Conservation (phyloP, 208 protist genomes). For the Trypanosoma platydactyli region DNA sequence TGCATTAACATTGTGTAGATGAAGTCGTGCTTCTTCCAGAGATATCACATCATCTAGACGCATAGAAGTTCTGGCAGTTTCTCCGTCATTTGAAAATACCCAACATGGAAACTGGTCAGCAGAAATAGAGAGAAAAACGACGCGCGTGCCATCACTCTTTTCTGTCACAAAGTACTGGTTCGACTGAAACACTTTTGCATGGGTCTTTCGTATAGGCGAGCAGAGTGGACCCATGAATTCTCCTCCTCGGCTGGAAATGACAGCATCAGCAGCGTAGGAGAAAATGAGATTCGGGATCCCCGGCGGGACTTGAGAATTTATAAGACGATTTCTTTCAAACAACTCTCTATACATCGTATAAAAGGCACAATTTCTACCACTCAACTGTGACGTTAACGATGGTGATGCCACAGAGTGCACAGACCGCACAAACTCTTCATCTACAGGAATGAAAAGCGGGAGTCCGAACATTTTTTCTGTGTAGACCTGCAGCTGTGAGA, state of each 20-base stretch:
- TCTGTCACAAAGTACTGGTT: slow-evolving; percentile 67
- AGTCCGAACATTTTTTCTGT: slow-evolving; percentile 8
- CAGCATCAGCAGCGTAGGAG: slow-evolving; percentile 22
- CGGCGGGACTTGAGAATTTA: neutral
- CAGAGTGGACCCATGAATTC: slow-evolving; percentile 79
- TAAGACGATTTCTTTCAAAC: neutral
- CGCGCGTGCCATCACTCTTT: slow-evolving; percentile 81
- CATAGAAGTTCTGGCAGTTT: neutral
- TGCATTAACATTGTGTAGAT: neutral
- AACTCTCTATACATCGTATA: neutral
- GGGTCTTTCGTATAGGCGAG: slow-evolving; percentile 58
- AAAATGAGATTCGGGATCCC: slow-evolving; percentile 21
- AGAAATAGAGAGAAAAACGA: slow-evolving; percentile 44
- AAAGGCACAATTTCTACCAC: neutral
- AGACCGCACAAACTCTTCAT: slow-evolving; percentile 30
- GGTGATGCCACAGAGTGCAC: neutral
- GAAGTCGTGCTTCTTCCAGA: slow-evolving; percentile 22
- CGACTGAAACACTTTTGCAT: slow-evolving; percentile 29
- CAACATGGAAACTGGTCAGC: slow-evolving; percentile 44
- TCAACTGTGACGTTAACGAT: neutral
- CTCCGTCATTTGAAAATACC: slow-evolving; percentile 4
- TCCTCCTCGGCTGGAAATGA: slow-evolving; percentile 17
- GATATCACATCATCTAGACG: slow-evolving; percentile 20
- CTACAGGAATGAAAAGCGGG: slow-evolving; percentile 18
- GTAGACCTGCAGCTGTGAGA: slow-evolving; percentile 14